These are phyloP conservation scores for Aspergillus ibericus DNA, from an alignment of 2,329 filamentous ascomycete species.

Conservation along the genomic window DNA sequence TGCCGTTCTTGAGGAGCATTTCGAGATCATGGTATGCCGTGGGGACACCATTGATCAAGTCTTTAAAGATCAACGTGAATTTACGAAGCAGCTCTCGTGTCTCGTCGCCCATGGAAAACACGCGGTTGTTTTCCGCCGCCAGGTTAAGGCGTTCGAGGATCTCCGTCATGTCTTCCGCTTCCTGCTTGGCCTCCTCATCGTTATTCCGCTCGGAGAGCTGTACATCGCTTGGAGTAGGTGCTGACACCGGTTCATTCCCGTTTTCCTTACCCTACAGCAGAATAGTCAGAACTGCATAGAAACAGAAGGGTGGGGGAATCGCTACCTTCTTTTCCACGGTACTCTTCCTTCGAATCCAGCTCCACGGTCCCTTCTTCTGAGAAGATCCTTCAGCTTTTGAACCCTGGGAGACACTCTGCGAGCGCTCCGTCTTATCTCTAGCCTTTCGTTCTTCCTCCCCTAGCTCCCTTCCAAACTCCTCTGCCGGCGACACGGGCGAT, in stretches of 20 bases:
- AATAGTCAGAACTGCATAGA: background rate
- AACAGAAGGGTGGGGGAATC: background rate
- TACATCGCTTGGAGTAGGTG: slow-evolving; percentile 6
- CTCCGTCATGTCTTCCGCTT: slow-evolving; percentile 71
- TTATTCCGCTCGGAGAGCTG: slow-evolving; percentile 8
- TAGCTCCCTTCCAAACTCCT: slow-evolving; percentile 38
- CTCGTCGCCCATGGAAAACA: slow-evolving; percentile 80
- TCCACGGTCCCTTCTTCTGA: slow-evolving; percentile 40
- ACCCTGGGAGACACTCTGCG: slow-evolving; percentile 8
- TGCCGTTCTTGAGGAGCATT: slow-evolving; percentile 63
- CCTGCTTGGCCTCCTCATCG: slow-evolving; percentile 52
- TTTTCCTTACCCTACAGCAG: slow-evolving; percentile 5
- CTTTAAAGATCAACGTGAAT: slow-evolving; percentile 89
- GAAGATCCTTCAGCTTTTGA: slow-evolving; percentile 19
- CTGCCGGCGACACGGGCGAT: slow-evolving; percentile 51
- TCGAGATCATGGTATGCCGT: slow-evolving; percentile 92
- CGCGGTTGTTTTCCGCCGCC: slow-evolving; percentile 78
- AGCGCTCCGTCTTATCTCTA: slow-evolving; percentile 23
- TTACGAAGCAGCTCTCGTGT: slow-evolving; percentile 76
- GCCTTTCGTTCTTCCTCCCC: slow-evolving; percentile 36
- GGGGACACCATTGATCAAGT: slow-evolving; percentile 86
- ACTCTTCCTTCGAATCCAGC: slow-evolving; percentile 41
- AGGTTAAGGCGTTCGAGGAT: slow-evolving; percentile 85
- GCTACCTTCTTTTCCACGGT: slow-evolving; percentile 36
- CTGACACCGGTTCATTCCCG: slow-evolving; percentile 4